Percentiles rank a stretch among this genome's conserved stretches.
Conservation (phyloP, 768 basidiomycete species). For the Jaapia argillacea region DNA sequence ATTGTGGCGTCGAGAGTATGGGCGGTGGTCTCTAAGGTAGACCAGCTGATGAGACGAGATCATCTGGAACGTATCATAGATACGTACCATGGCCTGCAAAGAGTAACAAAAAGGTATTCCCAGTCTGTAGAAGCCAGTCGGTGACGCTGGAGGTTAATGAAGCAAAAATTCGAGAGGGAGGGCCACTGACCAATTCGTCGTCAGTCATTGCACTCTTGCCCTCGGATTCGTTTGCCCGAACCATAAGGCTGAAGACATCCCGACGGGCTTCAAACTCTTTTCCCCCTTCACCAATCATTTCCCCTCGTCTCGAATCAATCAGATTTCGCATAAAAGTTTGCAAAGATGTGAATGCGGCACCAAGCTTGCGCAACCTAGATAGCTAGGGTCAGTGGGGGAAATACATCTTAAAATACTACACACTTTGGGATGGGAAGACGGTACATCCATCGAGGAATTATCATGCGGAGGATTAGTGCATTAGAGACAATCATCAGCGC, state of each 20-base stretch:
- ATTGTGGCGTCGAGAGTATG: constrained; percentile 22
- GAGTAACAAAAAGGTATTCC: constrained; percentile 10
- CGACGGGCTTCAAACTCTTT: neutral
- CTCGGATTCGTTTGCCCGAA: constrained; percentile 8
- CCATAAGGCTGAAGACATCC: constrained; percentile 10
- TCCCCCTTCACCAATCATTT: neutral
- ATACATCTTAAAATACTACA: neutral
- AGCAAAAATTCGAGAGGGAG: neutral
- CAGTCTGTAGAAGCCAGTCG: constrained; percentile 6
- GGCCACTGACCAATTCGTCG: constrained; percentile 9
- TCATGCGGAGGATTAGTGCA: neutral
- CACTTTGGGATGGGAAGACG: neutral
- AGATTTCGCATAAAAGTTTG: neutral
- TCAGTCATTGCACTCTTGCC: constrained; percentile 3
- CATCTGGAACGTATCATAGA: neutral
- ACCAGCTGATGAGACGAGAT: neutral
- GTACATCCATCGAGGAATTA: neutral
- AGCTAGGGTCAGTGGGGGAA: neutral
- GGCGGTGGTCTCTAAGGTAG: constrained; percentile 22
- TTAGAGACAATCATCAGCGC: neutral
- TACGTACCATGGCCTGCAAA: constrained; percentile 11
- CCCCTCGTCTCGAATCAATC: neutral
- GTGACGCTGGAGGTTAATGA: neutral
- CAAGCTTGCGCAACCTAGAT: neutral
- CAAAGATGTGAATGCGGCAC: neutral